Conservation (phyloP, 2,329 filamentous ascomycete species). For the Botrytis fabae region DNA sequence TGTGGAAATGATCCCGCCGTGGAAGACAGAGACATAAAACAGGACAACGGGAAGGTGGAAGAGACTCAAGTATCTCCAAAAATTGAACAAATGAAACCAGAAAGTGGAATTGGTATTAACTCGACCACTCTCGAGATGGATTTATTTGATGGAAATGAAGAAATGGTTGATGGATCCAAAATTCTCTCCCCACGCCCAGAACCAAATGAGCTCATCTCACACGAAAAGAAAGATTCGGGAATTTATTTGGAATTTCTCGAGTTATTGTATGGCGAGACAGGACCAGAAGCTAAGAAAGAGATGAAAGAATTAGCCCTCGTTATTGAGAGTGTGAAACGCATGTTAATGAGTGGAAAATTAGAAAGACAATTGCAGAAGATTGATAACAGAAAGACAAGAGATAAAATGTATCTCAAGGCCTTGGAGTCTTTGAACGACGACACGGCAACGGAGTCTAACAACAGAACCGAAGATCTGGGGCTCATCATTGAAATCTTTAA, state of each 20-base stretch:
- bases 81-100: neutral
- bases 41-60: neutral
- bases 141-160: neutral
- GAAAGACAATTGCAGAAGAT: neutral
- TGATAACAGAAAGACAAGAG: neutral
- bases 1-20: neutral
- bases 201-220: too few species aligned
- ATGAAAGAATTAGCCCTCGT: neutral
- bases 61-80: neutral
- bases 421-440: neutral
- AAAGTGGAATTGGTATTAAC: neutral
- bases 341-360: neutral
- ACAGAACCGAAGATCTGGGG: neutral
- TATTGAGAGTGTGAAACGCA: neutral
- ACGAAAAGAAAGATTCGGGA: neutral
- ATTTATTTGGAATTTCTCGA: neutral
- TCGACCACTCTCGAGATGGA: neutral
- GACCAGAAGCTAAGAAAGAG: neutral
- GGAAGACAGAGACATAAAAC: neutral
- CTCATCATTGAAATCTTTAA: neutral
- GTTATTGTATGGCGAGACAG: neutral
- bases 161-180: too few species aligned
- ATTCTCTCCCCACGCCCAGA: neutral
- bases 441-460: neutral
- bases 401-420: neutral